These are phyloP conservation scores for Dendrothele bispora DNA, from an alignment of 768 basidiomycete genomes.

Conservation along the genomic window DNA sequence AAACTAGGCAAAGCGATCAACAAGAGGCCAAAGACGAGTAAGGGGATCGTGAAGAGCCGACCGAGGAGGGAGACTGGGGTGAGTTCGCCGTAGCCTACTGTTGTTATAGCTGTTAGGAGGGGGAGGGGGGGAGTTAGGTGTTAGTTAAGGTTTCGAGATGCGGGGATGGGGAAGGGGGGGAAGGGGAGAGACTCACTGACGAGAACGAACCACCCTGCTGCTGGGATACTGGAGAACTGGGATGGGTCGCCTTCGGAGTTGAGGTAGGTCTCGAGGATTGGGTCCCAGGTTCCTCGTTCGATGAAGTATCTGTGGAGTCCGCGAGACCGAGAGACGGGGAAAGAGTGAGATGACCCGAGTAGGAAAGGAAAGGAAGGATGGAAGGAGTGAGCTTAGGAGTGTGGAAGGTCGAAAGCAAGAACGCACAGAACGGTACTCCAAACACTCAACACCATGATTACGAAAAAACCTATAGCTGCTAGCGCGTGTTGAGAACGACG, in stretches of 20 bases:
- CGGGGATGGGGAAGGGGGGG: constrained; percentile 6
- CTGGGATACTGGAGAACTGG: constrained; percentile 73
- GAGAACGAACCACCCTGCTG: constrained; percentile 80
- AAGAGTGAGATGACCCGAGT: too few relatives aligned
- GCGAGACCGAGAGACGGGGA: neutral
- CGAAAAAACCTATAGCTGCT: constrained; percentile 86
- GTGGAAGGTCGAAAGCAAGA: neutral
- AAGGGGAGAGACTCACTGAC: constrained; percentile 58
- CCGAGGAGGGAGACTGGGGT: constrained; percentile 88
- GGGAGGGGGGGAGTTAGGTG: too few relatives aligned
- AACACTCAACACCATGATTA: constrained; percentile 81
- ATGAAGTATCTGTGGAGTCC: constrained; percentile 67
- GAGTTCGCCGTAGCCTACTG: constrained; percentile 91
- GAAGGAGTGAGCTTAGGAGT: too few relatives aligned
- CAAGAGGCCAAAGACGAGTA: constrained; percentile 84
- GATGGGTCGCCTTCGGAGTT: constrained; percentile 84
- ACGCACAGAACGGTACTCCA: constrained; percentile 83
- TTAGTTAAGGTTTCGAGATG: too few relatives aligned
- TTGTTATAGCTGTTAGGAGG: constrained; percentile 87
- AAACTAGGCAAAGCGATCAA: constrained; percentile 91
- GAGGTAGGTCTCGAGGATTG: constrained; percentile 73
- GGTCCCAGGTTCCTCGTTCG: constrained; percentile 90
- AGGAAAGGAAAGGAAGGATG: too few relatives aligned
- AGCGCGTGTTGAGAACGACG: constrained; percentile 84
- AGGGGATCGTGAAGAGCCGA: constrained; percentile 79